Conservation (phyloP, 768 basidiomycete genomes). For the Sporobolomyces phaffii region DNA sequence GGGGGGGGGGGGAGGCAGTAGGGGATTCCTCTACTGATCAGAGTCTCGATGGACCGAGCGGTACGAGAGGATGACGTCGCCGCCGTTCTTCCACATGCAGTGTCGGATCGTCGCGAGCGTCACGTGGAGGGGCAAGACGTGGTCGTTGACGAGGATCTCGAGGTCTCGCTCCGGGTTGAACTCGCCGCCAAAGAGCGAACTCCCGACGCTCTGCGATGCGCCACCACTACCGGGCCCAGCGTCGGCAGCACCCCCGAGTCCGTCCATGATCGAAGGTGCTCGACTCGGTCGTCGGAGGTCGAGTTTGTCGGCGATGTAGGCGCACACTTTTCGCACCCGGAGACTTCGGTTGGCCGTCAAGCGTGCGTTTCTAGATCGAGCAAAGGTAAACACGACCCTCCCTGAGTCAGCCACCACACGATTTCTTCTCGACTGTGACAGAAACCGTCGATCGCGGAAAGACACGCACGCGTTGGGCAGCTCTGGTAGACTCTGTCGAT, state of each 20-base stretch:
- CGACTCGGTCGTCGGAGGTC: slow-evolving; percentile 28
- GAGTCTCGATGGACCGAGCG: slow-evolving; percentile 1
- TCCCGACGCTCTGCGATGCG: too few relatives aligned
- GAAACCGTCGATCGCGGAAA: too few relatives aligned
- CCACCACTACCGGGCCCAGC: too few relatives aligned
- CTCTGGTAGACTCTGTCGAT: slow-evolving; percentile 61
- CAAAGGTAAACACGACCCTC: background rate
- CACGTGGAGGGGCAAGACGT: slow-evolving; percentile 75
- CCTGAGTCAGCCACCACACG: too few relatives aligned
- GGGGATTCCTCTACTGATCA: too few relatives aligned
- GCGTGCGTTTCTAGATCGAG: slow-evolving; percentile 59
- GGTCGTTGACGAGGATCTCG: slow-evolving; percentile 82
- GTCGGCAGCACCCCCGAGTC: slow-evolving; percentile 50
- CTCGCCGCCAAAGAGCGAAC: slow-evolving; percentile 13
- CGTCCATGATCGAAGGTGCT: slow-evolving; percentile 30
- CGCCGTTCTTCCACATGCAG: slow-evolving; percentile 62
- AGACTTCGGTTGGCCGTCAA: slow-evolving; percentile 81
- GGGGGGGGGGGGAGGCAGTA: too few relatives aligned
- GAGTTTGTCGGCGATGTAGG: slow-evolving; percentile 59
- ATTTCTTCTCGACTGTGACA: too few relatives aligned
- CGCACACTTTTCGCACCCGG: slow-evolving; percentile 72
- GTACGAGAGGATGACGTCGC: slow-evolving; percentile 38
- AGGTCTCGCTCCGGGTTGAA: slow-evolving; percentile 49
- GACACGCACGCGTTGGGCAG: slow-evolving; percentile 72
- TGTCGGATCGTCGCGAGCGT: slow-evolving; percentile 85